A percentile compares a stretch with the other conserved stretches of the same genome.
phyloP scores from a whole-genome alignment of 164 flowering plant species.

The Litsea cubeba region DNA sequence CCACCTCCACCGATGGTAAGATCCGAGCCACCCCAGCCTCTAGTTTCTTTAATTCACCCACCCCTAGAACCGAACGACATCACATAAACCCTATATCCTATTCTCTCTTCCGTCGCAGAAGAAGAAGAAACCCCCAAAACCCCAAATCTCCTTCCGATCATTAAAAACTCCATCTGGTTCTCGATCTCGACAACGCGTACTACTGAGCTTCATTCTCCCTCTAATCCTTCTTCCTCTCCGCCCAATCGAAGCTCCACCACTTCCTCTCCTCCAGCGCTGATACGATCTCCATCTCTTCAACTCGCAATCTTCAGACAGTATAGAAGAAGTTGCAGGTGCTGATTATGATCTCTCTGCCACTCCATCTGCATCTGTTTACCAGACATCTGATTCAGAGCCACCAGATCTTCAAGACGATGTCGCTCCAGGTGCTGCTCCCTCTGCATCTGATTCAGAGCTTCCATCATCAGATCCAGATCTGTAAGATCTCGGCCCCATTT shows the following conservation, averaged over 20 bases:
- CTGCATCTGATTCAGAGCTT: too few relatives aligned
- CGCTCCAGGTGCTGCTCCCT: too few relatives aligned
- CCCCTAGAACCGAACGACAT: conserved; percentile 5
- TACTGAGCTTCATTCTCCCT: conserved; percentile 22
- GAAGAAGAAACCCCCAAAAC: background rate
- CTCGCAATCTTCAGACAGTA: too few relatives aligned
- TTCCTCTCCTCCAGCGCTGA: conserved; percentile 42
- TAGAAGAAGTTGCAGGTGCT: too few relatives aligned
- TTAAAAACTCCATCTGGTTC: conserved; percentile 23
- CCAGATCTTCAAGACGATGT: too few relatives aligned
- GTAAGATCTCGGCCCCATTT: too few relatives aligned
- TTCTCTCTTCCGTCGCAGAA: conserved; percentile 6
- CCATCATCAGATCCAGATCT: too few relatives aligned
- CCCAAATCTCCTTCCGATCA: conserved; percentile 7
- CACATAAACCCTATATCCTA: conserved; percentile 1
- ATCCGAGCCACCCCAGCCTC: conserved; percentile 40
- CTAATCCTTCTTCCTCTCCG: conserved; percentile 5
- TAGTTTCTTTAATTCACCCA: conserved; percentile 32
- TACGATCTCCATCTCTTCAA: conserved; percentile 41
- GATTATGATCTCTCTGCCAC: too few relatives aligned
- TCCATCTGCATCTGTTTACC: too few relatives aligned
- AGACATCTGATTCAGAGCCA: too few relatives aligned
- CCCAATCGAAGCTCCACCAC: conserved; percentile 16
- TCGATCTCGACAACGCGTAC: conserved; percentile 29
- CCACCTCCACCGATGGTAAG: conserved; percentile 17